Conservation (phyloP, 169 alveolate species). For the Babesia bigemina region DNA sequence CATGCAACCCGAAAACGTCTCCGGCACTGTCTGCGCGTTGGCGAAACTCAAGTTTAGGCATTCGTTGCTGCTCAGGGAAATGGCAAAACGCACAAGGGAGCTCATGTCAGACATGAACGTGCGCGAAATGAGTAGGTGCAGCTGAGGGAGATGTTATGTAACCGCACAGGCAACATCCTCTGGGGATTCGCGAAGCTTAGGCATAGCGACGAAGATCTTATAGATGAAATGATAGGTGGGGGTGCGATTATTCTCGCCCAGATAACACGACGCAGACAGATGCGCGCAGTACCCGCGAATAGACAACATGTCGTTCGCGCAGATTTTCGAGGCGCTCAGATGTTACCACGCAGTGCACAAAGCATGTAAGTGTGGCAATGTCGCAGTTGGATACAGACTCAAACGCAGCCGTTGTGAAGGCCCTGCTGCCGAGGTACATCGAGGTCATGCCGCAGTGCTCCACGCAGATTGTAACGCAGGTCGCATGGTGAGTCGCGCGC, state of each 20-base stretch:
- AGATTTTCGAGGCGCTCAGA: constrained; percentile 52
- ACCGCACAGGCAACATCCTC: constrained; percentile 49
- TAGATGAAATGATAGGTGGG: constrained; percentile 23
- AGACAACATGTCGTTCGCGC: constrained; percentile 62
- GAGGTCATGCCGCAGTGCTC: constrained; percentile 46
- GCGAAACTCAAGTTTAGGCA: constrained; percentile 49
- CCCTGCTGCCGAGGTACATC: constrained; percentile 28
- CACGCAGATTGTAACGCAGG: constrained; percentile 60
- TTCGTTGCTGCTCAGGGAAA: constrained; percentile 21
- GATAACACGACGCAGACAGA: constrained; percentile 2
- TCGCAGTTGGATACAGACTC: neutral
- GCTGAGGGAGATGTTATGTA: neutral
- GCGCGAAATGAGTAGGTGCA: constrained; percentile 58
- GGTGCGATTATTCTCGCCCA: neutral
- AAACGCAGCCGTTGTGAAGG: constrained; percentile 10
- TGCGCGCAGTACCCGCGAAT: constrained; percentile 26
- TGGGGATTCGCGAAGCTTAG: constrained; percentile 63
- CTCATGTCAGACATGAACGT: constrained; percentile 27
- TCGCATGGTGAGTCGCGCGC: constrained; percentile 57
- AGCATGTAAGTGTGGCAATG: constrained; percentile 11
- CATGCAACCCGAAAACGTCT: constrained; percentile 46
- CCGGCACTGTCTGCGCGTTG: constrained; percentile 49
- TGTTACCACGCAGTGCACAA: constrained; percentile 33
- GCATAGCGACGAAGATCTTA: constrained; percentile 28
- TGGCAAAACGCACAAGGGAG: constrained; percentile 36